Percentiles rank a stretch among this genome's conserved stretches.
Conservation (phyloP, 192 early-diverging fungal genomes). For the Physocladia obscura region DNA sequence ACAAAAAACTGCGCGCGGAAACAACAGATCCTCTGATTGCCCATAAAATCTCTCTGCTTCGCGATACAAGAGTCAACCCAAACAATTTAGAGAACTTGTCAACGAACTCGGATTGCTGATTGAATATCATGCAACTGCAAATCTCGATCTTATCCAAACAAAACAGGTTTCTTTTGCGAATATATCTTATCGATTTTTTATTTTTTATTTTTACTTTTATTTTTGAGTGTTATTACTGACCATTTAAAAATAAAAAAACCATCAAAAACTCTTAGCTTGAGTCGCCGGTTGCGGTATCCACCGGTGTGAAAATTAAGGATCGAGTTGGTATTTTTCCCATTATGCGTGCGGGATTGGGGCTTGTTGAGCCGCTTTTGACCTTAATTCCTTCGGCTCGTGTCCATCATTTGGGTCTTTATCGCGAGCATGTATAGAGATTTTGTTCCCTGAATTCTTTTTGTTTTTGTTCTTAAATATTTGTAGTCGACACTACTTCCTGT, state of each 20-base stretch:
- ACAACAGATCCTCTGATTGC: constrained; percentile 40
- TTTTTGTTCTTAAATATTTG: background rate
- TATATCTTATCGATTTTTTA: too few relatives aligned
- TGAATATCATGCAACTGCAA: constrained; percentile 35
- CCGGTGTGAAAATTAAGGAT: constrained; percentile 41
- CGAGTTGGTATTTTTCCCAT: constrained; percentile 44
- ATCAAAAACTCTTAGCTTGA: constrained; percentile 3
- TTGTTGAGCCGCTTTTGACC: constrained; percentile 49
- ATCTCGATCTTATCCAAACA: constrained; percentile 36
- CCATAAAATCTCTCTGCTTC: constrained; percentile 41
- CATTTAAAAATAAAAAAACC: too few relatives aligned
- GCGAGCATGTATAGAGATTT: constrained; percentile 59
- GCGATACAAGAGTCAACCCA: constrained; percentile 31
- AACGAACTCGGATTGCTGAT: constrained; percentile 36
- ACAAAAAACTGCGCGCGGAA: background rate
- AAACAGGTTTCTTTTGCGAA: constrained; percentile 10
- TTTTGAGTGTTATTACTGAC: background rate
- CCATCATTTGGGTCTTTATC: constrained; percentile 77
- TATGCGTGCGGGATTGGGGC: constrained; percentile 34
- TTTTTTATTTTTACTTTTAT: background rate
- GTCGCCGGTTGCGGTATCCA: constrained; percentile 28
- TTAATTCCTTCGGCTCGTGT: constrained; percentile 71
- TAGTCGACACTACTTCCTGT: constrained; percentile 75
- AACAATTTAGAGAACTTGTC: constrained; percentile 46
- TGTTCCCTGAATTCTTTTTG: background rate